phyloP scores from a whole-genome alignment of 306 rosid genomes.

The Lupinus albus region DNA sequence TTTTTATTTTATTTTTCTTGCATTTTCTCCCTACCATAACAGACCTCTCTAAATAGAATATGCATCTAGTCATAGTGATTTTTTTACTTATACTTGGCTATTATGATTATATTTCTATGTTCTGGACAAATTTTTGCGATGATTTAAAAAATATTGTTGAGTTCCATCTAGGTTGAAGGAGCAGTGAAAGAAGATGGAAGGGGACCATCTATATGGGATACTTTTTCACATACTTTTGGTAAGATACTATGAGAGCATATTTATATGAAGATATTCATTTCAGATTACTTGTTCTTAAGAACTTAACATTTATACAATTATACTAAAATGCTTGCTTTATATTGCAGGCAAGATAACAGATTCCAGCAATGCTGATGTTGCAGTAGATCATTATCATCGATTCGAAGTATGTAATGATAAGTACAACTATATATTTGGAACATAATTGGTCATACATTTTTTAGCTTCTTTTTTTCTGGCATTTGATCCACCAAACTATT shows the following conservation, averaged over 20 bases:
- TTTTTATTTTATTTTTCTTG: too few species aligned
- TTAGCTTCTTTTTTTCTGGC: too few species aligned
- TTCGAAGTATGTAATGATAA: slow-evolving; percentile 53
- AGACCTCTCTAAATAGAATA: too few species aligned
- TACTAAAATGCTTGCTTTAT: slow-evolving; percentile 24
- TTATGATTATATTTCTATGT: neutral
- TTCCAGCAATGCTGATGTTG: slow-evolving; percentile 79
- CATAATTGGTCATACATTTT: neutral
- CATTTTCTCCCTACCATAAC: too few species aligned
- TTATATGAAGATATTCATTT: neutral
- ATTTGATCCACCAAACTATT: neutral
- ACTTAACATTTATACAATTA: neutral
- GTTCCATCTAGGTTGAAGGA: slow-evolving; percentile 75
- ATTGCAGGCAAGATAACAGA: slow-evolving; percentile 67
- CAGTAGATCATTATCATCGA: slow-evolving; percentile 80
- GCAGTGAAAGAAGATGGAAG: slow-evolving; percentile 81
- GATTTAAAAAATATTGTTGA: too few species aligned
- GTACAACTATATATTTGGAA: neutral
- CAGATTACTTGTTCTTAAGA: too few species aligned
- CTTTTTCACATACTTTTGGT: slow-evolving; percentile 73
- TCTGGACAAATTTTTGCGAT: too few species aligned
- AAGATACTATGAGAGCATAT: neutral
- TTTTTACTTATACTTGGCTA: neutral
- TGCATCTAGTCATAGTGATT: too few species aligned
- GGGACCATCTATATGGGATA: slow-evolving; percentile 83